Conservation (phyloP, 75 land plant species). For the Selaginella moellendorffii region DNA sequence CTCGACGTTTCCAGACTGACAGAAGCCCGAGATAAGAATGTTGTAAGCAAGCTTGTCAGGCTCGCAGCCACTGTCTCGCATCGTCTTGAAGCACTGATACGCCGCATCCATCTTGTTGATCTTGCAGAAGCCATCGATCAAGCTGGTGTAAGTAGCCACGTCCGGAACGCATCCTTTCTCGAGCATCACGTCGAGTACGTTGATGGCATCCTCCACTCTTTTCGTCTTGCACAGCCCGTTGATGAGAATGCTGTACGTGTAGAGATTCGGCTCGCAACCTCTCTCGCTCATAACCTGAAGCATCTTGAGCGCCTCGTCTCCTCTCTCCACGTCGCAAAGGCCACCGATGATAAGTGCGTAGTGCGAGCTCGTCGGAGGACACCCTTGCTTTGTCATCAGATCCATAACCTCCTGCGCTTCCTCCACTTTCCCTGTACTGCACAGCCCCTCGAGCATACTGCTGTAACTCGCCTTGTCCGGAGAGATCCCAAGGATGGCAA, state of each 20-base stretch:
- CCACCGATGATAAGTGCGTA: conserved; percentile 56
- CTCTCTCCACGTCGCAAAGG: conserved; percentile 33
- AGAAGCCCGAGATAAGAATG: no score
- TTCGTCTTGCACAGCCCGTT: conserved; percentile 17
- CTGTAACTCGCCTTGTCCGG: conserved; percentile 53
- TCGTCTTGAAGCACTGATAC: no score
- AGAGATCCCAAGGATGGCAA: conserved; percentile 15
- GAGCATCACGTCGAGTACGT: neutral
- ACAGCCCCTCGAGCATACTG: conserved; percentile 50
- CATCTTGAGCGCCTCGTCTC: conserved; percentile 34
- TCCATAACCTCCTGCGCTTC: conserved; percentile 42
- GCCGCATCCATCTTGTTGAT: no score
- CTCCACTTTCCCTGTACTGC: conserved; percentile 35
- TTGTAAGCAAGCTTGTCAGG: no score
- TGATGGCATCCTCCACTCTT: neutral
- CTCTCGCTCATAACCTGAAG: conserved; percentile 30
- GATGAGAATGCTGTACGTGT: neutral
- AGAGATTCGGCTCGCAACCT: neutral
- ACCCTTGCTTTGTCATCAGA: conserved; percentile 39
- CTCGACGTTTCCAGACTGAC: no score
- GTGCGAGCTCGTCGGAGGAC: conserved; percentile 43
- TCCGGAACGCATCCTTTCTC: neutral
- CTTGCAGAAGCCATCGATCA: neutral
- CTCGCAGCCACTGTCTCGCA: no score
- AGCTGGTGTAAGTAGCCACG: neutral